Base-by-base conservation (phyloP, 2,329 filamentous ascomycete genomes). In the Pseudophaeomoniella oleicola region DNA sequence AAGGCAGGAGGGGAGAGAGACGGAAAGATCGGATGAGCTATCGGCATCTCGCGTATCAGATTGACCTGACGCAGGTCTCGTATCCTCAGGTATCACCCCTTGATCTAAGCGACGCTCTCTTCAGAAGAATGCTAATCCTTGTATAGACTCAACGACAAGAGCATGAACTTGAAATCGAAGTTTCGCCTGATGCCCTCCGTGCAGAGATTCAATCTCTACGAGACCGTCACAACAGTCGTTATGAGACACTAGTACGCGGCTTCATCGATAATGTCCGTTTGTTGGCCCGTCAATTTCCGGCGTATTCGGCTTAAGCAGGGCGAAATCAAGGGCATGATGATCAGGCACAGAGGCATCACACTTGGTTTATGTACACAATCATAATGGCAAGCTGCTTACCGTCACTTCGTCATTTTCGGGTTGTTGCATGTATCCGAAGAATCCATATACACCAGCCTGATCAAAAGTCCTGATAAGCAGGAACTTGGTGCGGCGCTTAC, bases 1-100 rank as follows among this genome's bases (percentile, higher is more conserved):
- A 50, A 10, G 44, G 53, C 22, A 60, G 56, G 32, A 59, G 48
- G 11, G 53, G 43, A 33, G 78, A 84, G 49, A 75, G 87, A 4
- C 77, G 75, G 47, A 98, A 98, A 57, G 87, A 98, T 57, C 75
- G 90, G 13, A 66, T 98, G 53, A 92, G 83, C 52, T 98, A 98
- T 59, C 78, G 71, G 6, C 92, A 96, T 54, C 71, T 86, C 30
- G 76, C 75, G 37, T 94, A 92, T 54, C 83, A 90, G 54, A 72
- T 98, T 47, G 90, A 98, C 58, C 64, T 98, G 35, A 98, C 90
- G 0, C 87, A 94, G 55, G 90, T 98, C 30, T 81, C 76, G 9
- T 69, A 54, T 32, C 51, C 58, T 19, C 63, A 71, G 42, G 60
- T 63, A 42, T 52, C 58, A 51, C 14, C 15, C 13, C 5, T 39